Base-by-base conservation (phyloP, 2,329 filamentous ascomycete species). In the Penicillium brasilianum region DNA sequence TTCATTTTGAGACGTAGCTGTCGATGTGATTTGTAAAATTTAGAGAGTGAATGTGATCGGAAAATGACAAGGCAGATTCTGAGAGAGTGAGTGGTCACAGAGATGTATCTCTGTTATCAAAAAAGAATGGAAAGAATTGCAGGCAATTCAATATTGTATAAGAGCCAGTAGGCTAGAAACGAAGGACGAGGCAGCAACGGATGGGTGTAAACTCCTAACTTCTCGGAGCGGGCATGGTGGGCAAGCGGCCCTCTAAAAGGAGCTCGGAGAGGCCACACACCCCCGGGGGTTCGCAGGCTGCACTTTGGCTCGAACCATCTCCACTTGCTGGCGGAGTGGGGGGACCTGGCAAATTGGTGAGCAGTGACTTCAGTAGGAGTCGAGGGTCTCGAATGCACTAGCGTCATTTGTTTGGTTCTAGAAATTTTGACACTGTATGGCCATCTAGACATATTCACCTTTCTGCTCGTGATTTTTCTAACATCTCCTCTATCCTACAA, bases 1-100 rank as follows among this genome's bases (percentile, higher is more conserved):
- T 57, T 57, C 43, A 88, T 50, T 34, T 34, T 34, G 28, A 50
- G 16, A 7, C 75, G 32, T 80, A 77, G 49, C 37, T 28, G 37
- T 28, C 25, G 25, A 28, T 3, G 25, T 28, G 25, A 28, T 28
- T 3, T 28, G 16, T 34, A 46, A 32, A 22, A 18, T 13, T 11
- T 10, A 52, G 18, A 39, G 13, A 34, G 1, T 20, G 49, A 36
- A 37, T 18, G 28, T 20, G 5, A n/a, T 5, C 8, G 13, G 2
- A 32, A 37, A 22, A 18, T 34, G 28, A 20, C 10, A 34, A 14
- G 16, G 25, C 25, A 28, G 6, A 28, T n/a, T 34, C 4, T 10
- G 22, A 20, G 18, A 20, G n/a, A 52, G 50, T 18, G 50, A 50
- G 30, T 34, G 48, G 18, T 16, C 16, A 18, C 16, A 50, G 28